Conservation (phyloP, 2,329 filamentous ascomycete species). For the Aspergillus texensis region DNA sequence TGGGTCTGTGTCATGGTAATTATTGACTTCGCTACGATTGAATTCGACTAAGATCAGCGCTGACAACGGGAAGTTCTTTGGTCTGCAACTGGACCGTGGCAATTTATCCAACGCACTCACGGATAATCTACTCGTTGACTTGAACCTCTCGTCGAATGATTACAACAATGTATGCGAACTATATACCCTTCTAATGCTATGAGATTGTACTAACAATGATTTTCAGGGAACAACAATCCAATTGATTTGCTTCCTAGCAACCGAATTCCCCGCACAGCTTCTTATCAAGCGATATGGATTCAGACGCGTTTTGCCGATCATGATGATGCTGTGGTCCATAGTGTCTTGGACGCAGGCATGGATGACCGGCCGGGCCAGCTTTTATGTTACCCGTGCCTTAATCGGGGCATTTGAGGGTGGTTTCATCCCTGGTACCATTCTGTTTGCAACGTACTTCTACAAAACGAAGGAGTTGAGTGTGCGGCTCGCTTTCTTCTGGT, state of each 20-base stretch:
- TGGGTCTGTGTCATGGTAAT: constrained; percentile 29
- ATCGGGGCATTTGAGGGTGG: constrained; percentile 46
- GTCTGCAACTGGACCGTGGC: constrained; percentile 36
- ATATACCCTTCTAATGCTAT: neutral
- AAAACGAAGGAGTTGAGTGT: constrained; percentile 45
- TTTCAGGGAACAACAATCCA: constrained; percentile 28
- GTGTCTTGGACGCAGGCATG: constrained; percentile 42
- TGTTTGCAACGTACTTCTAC: constrained; percentile 48
- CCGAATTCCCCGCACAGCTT: constrained; percentile 51
- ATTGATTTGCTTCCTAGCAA: constrained; percentile 30
- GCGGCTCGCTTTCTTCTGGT: constrained; percentile 49
- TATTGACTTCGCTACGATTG: neutral
- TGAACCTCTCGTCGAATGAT: constrained; percentile 38
- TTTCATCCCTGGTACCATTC: constrained; percentile 40
- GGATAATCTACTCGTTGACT: constrained; percentile 41
- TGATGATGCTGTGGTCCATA: constrained; percentile 51
- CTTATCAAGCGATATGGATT: constrained; percentile 51
- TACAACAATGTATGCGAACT: constrained; percentile 37
- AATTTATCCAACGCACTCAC: constrained; percentile 40
- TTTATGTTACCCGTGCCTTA: constrained; percentile 42
- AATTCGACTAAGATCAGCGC: no score
- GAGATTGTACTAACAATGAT: neutral
- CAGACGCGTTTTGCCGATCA: constrained; percentile 48
- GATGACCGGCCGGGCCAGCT: constrained; percentile 35
- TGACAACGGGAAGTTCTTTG: constrained; percentile 31